phyloP scores from a whole-genome alignment of 495 filamentous ascomycete genomes.

The Echria macrotheca region DNA sequence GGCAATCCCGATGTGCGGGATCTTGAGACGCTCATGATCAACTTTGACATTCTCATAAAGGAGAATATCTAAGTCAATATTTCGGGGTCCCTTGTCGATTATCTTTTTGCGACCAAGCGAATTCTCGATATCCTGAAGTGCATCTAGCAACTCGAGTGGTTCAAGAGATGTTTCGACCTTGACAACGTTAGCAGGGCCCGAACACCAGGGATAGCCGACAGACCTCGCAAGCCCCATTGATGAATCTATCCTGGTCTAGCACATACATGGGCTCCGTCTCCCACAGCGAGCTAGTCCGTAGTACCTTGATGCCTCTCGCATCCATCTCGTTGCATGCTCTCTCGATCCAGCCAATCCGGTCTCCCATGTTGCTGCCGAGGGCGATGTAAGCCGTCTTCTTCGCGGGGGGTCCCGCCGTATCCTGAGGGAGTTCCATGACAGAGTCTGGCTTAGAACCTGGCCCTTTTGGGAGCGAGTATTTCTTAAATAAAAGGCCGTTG shows the following conservation, averaged over 20 bases:
- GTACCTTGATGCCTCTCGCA: conserved; percentile 61
- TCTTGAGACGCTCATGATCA: conserved; percentile 62
- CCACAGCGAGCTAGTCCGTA: conserved; percentile 80
- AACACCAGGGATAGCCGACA: conserved; percentile 20
- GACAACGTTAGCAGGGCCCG: conserved; percentile 5
- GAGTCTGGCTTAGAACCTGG: too few species aligned
- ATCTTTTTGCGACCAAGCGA: conserved; percentile 71
- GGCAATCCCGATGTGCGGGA: conserved; percentile 80
- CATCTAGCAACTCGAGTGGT: conserved; percentile 69
- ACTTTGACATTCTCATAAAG: conserved; percentile 70
- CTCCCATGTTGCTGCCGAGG: conserved; percentile 88
- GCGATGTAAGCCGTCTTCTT: conserved; percentile 66
- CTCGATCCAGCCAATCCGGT: conserved; percentile 78
- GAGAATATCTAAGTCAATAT: conserved; percentile 90
- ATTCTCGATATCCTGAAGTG: conserved; percentile 78
- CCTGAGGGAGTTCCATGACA: conserved; percentile 4
- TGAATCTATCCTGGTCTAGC: conserved; percentile 75
- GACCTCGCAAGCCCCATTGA: conserved; percentile 95
- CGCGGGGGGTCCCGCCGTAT: conserved; percentile 5
- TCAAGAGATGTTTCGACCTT: conserved; percentile 79
- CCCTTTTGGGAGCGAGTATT: too few species aligned
- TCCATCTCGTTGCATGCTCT: conserved; percentile 73
- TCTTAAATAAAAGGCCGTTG: too few species aligned
- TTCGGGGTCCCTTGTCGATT: conserved; percentile 88
- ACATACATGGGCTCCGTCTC: conserved; percentile 98